These are phyloP conservation scores for Coffea canephora DNA, from an alignment of 257 asterid genomes.

Conservation along the genomic window DNA sequence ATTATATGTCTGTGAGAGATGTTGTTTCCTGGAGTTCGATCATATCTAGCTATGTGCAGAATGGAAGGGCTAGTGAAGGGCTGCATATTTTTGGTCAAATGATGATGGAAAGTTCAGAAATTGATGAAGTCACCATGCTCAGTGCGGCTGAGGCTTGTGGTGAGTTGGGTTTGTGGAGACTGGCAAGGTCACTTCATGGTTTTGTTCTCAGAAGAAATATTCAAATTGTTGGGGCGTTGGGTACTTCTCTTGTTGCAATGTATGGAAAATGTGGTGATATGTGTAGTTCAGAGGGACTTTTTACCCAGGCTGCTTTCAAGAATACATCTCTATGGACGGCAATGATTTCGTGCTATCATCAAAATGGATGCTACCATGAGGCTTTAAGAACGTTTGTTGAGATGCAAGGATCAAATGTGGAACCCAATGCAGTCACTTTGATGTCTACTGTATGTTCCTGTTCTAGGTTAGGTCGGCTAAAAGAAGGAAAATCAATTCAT, in stretches of 20 bases:
- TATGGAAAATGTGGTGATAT: slow-evolving; percentile 76
- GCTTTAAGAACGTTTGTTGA: slow-evolving; percentile 46
- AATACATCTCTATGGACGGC: slow-evolving; percentile 68
- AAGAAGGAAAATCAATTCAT: slow-evolving; percentile 71
- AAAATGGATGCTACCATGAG: slow-evolving; percentile 50
- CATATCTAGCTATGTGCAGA: slow-evolving; percentile 45
- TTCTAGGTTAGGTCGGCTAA: slow-evolving; percentile 66
- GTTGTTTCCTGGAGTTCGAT: slow-evolving; percentile 80
- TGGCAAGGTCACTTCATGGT: slow-evolving; percentile 66
- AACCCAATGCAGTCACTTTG: slow-evolving; percentile 62
- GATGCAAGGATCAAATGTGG: slow-evolving; percentile 45
- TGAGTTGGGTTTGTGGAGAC: slow-evolving; percentile 50
- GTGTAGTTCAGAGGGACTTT: slow-evolving; percentile 49
- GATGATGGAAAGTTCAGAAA: slow-evolving; percentile 45
- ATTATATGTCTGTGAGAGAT: slow-evolving; percentile 60
- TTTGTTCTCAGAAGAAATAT: slow-evolving; percentile 45
- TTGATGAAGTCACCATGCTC: slow-evolving; percentile 73
- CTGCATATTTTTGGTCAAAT: slow-evolving; percentile 49
- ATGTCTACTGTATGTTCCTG: slow-evolving; percentile 71
- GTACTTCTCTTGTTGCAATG: slow-evolving; percentile 80
- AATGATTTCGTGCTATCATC: slow-evolving; percentile 72
- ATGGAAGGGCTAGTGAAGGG: slow-evolving; percentile 50
- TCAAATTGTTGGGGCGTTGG: slow-evolving; percentile 41
- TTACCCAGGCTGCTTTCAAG: slow-evolving; percentile 29
- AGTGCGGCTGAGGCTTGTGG: slow-evolving; percentile 78